Evolutionary conservation across 352 stramenopile species (phyloP).

Genomic region (Pythium aquatile): DNA sequence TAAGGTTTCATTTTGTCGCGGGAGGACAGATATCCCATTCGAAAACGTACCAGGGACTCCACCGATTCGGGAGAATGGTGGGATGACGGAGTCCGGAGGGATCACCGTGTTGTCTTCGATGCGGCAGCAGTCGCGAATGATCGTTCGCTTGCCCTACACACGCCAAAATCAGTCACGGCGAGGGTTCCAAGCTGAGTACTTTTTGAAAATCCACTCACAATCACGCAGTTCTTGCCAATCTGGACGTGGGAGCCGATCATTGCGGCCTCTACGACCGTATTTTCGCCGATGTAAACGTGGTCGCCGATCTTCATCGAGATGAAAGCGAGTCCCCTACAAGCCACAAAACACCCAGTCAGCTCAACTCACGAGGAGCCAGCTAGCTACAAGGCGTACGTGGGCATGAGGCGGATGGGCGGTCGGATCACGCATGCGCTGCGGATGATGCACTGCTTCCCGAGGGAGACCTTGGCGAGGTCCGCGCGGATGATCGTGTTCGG

Average conservation of each 20-base stretch:
- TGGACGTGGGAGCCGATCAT: conserved; percentile 83
- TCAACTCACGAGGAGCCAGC: no score
- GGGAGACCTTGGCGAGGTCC: conserved; percentile 79
- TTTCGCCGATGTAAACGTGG: conserved; percentile 75
- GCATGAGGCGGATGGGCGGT: conserved; percentile 57
- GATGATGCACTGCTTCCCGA: conserved; percentile 83
- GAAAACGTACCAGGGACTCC: conserved; percentile 57
- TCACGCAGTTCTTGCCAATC: conserved; percentile 86
- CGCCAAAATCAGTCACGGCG: neutral
- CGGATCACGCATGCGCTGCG: conserved; percentile 68
- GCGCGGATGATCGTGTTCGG: conserved; percentile 69
- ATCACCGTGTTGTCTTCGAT: conserved; percentile 84
- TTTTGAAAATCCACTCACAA: conserved; percentile 35
- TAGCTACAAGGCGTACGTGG: conserved; percentile 38
- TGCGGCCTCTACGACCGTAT: conserved; percentile 75
- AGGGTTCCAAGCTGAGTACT: no score
- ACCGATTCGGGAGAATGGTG: conserved; percentile 69
- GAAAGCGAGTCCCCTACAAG: conserved; percentile 62
- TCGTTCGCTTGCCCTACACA: conserved; percentile 67
- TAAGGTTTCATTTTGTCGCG: neutral
- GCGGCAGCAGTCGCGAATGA: conserved; percentile 83
- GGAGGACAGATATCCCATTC: neutral
- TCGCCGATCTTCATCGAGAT: conserved; percentile 84
- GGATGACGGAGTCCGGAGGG: conserved; percentile 71
- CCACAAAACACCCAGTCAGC: no score